Evolutionary conservation across 805 yeast genomes (phyloP).

Genomic region (Teunomyces funiuensis): DNA sequence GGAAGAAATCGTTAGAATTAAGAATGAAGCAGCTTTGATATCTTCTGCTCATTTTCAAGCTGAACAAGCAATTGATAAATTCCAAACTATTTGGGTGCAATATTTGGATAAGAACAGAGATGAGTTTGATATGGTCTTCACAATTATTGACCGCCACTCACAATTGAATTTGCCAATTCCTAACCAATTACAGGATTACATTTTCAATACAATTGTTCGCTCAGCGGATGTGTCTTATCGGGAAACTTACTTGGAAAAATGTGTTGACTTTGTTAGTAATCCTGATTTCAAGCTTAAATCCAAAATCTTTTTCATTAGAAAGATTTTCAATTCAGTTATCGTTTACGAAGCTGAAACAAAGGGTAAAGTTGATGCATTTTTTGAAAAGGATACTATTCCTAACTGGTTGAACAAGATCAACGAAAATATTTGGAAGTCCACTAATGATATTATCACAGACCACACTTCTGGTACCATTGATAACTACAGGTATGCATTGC

Average conservation of each 20-base stretch:
- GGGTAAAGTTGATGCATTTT: constrained; percentile 49
- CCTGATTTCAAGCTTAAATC: constrained; percentile 49
- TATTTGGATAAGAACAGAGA: constrained; percentile 25
- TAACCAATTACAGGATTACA: constrained; percentile 51
- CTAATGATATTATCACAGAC: constrained; percentile 49
- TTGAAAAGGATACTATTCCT: constrained; percentile 35
- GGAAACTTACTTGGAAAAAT: constrained; percentile 49
- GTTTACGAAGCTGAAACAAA: constrained; percentile 55
- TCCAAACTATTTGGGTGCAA: constrained; percentile 46
- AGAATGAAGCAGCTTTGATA: constrained; percentile 43
- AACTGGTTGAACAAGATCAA: constrained; percentile 68
- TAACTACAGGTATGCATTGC: constrained; percentile 67
- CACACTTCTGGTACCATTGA: constrained; percentile 71
- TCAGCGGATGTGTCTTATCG: constrained; percentile 47
- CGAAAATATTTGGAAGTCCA: constrained; percentile 70
- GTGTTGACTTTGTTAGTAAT: constrained; percentile 50
- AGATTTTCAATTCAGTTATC: constrained; percentile 64
- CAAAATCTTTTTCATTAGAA: constrained; percentile 54
- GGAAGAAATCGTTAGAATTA: constrained; percentile 43
- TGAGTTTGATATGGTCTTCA: constrained; percentile 30
- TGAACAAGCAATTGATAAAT: constrained; percentile 62
- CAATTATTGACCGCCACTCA: constrained; percentile 36
- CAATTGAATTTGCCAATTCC: constrained; percentile 48
- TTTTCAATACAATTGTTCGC: constrained; percentile 56
- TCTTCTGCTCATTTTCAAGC: constrained; percentile 69